These are phyloP conservation scores for Phylloporus sp. DNA, from an alignment of 768 basidiomycete species.

Conservation along the genomic window DNA sequence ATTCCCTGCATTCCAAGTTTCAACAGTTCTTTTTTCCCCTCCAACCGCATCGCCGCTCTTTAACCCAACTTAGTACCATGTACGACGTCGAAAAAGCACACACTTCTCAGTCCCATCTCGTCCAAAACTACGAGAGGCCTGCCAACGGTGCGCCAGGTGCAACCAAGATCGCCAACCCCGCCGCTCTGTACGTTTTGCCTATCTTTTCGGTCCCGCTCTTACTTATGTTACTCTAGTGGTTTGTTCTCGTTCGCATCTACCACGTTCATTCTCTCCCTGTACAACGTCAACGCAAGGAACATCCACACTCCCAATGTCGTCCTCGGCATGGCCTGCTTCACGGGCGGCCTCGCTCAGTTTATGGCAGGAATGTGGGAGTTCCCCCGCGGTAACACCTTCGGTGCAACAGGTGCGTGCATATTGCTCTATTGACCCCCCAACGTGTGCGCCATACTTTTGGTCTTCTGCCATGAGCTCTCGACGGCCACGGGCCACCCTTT, in stretches of 20 bases:
- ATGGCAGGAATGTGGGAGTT: constrained; percentile 91
- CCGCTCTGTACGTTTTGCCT: constrained; percentile 26
- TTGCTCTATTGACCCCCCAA: no score
- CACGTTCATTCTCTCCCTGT: constrained; percentile 74
- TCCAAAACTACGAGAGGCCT: constrained; percentile 11
- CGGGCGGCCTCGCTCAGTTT: constrained; percentile 81
- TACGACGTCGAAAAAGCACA: constrained; percentile 35
- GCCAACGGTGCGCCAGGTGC: constrained; percentile 26
- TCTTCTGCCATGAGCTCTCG: no score
- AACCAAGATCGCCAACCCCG: constrained; percentile 55
- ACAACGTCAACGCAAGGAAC: constrained; percentile 55
- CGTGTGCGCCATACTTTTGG: no score
- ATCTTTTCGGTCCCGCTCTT: not conserved
- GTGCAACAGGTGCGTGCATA: constrained; percentile 57
- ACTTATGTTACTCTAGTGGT: constrained; percentile 43
- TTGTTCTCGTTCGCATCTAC: constrained; percentile 83
- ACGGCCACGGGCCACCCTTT: no score
- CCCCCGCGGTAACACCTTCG: constrained; percentile 65
- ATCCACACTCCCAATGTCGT: constrained; percentile 65
- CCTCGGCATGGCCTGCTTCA: constrained; percentile 82
- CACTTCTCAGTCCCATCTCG: constrained; percentile 16
- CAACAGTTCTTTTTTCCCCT: not conserved
- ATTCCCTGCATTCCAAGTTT: rapidly evolving
- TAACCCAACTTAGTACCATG: constrained; percentile 23
- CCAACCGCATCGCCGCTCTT: not conserved